Evolutionary conservation across 768 basidiomycete genomes (phyloP).

Genomic region (Boletus sp.): DNA sequence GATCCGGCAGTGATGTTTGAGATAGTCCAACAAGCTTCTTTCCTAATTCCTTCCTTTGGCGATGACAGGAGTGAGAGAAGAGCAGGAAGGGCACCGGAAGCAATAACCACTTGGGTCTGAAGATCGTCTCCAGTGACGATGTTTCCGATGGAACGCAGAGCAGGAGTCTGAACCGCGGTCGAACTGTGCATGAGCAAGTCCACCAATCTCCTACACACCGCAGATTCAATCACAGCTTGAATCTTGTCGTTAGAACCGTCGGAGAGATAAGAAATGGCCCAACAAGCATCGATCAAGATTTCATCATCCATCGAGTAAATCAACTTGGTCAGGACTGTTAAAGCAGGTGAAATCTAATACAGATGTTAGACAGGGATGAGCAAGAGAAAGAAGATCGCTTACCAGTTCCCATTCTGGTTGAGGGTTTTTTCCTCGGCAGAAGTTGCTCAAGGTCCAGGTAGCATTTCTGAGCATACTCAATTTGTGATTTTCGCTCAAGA

Average conservation of each 20-base stretch:
- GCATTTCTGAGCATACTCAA: slow-evolving; percentile 98
- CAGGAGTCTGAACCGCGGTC: slow-evolving; percentile 96
- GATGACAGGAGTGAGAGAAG: slow-evolving; percentile 91
- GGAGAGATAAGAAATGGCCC: slow-evolving; percentile 99
- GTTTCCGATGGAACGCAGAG: slow-evolving; percentile 97
- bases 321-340: slow-evolving; percentile 95
- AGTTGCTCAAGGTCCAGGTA: slow-evolving; percentile 99
- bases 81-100: slow-evolving; percentile 94
- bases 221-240: slow-evolving; percentile 98
- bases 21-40: slow-evolving; percentile 99
- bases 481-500: slow-evolving; percentile 96
- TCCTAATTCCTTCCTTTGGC: slow-evolving; percentile 97
- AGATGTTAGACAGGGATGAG: slow-evolving; percentile 14
- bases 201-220: slow-evolving; percentile 95
- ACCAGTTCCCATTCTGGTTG: slow-evolving; percentile 99
- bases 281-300: slow-evolving; percentile 98
- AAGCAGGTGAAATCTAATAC: slow-evolving; percentile 87
- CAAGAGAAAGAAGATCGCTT: slow-evolving; percentile 29
- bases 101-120: slow-evolving; percentile 98
- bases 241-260: slow-evolving; percentile 99
- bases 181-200: slow-evolving; percentile 95
- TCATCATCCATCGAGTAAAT: slow-evolving; percentile 99
- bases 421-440: slow-evolving; percentile 96
- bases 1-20: slow-evolving; percentile 98
- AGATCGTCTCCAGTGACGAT: slow-evolving; percentile 99